Evolutionary conservation across 768 basidiomycete species (phyloP), one percentile per base, ranked within the genome.

Genomic region (Pleurotus citrinopileatus): DNA sequence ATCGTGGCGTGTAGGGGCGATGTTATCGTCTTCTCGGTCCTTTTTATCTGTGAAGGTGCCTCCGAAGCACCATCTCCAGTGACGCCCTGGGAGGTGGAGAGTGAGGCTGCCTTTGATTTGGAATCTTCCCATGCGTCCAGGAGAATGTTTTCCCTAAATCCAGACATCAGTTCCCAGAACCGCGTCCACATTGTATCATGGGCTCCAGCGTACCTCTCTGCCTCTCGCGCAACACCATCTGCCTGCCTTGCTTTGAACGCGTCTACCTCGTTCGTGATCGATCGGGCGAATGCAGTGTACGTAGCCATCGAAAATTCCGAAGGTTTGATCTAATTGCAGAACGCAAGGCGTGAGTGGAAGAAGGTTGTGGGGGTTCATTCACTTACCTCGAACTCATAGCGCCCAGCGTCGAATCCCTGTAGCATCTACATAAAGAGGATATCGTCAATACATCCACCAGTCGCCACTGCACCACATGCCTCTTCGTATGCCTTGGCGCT

Each of bases 221-320:
- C 79, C 61, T 82, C 76, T 2, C 53, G 36, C 2, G 60, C 56
- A 3, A 72, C 73, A 0, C 63, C 77, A 20, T 59, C 53, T 0
- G 63, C 63, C 52, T 81, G 81, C 28, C 61, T 65, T n/a, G 59
- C 56, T 29, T 72, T 73, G 62, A 83, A 82, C 26, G 57, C 60
- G 1, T 57, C 51, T 1, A 78, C 64, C 53, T 85, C 79, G 0
- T 66, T 65, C 3, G 67, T 63, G 17, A 83, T 73, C 0, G 68
- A 67, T 3, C 67, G 57, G 2, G 73, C 60, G 56, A 83, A 82
- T 0, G 55, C 32, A 2, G 65, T 69, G 56, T 87, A 80, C 4
- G 76, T 70, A 7, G 64, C 62, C 70, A 86, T 78, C 7, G 81
- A 84, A 58, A 88, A 82, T 1, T 65, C 68, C 0, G 71, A 70